phyloP scores from a whole-genome alignment of 2,329 filamentous ascomycete genomes.

The Fusarium sp. region DNA sequence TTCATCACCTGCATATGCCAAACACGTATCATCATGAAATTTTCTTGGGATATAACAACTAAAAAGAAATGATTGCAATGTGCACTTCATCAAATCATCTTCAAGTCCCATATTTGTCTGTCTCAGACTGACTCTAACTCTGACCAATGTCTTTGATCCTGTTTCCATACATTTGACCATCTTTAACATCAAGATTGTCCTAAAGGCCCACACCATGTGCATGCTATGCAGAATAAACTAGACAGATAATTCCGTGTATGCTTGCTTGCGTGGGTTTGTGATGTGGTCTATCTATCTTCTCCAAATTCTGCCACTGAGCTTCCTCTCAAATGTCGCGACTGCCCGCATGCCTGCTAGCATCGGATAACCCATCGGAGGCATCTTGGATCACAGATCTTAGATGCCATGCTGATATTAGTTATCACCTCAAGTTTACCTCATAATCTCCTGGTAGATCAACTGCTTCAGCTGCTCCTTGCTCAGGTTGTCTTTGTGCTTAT shows the following conservation, averaged over 20 bases:
- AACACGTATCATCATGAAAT: slow-evolving; percentile 19
- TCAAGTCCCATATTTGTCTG: slow-evolving; percentile 11
- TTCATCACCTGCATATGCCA: neutral
- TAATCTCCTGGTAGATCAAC: slow-evolving; percentile 98
- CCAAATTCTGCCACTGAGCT: slow-evolving; percentile 29
- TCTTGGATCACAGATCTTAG: slow-evolving; percentile 26
- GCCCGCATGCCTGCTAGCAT: slow-evolving; percentile 11
- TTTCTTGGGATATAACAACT: slow-evolving; percentile 41
- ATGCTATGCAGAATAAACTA: slow-evolving; percentile 29
- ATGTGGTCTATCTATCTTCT: slow-evolving; percentile 40
- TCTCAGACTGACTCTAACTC: neutral
- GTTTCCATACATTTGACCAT: slow-evolving; percentile 26
- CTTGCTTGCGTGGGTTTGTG: slow-evolving; percentile 27
- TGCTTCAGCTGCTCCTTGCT: slow-evolving; percentile 99
- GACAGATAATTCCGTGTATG: slow-evolving; percentile 24
- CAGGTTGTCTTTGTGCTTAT: slow-evolving; percentile 99
- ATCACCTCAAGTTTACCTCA: slow-evolving; percentile 59
- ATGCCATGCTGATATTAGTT: neutral
- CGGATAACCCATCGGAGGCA: neutral
- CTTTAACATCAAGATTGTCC: slow-evolving; percentile 18
- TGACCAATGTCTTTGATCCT: slow-evolving; percentile 12
- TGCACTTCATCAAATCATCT: slow-evolving; percentile 38
- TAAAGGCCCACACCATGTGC: slow-evolving; percentile 17
- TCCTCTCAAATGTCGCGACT: slow-evolving; percentile 20
- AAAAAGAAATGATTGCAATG: slow-evolving; percentile 35